These are phyloP conservation scores for Cryoendolithus antarcticus DNA, from an alignment of 2,329 filamentous ascomycete species.

Conservation along the genomic window DNA sequence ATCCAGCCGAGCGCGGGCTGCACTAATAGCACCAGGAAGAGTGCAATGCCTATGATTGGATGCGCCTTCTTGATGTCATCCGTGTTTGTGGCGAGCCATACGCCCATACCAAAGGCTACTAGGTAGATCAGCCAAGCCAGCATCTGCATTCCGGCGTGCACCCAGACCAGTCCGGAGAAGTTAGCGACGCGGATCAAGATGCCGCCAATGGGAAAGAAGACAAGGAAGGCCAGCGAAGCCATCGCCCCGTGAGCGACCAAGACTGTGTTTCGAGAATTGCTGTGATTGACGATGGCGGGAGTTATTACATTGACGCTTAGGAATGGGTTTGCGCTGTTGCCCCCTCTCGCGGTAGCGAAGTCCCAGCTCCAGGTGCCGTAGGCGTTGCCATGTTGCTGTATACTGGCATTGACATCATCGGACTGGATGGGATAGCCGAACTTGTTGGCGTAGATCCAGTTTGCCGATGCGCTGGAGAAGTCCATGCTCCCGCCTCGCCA, in stretches of 20 bases:
- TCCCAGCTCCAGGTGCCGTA: conserved; percentile 32
- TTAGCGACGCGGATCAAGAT: conserved; percentile 32
- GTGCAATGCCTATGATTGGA: conserved; percentile 42
- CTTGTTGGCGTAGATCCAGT: conserved; percentile 41
- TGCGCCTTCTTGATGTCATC: conserved; percentile 31
- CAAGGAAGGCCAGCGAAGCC: conserved; percentile 32
- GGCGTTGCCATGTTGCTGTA: conserved; percentile 32
- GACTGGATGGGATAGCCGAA: conserved; percentile 36
- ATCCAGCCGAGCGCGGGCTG: conserved; percentile 40
- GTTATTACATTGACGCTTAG: conserved; percentile 9
- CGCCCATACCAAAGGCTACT: conserved; percentile 38
- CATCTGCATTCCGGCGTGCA: conserved; percentile 36
- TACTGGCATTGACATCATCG: conserved; percentile 29
- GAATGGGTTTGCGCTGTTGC: conserved; percentile 34
- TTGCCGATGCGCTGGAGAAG: conserved; percentile 31
- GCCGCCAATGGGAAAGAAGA: conserved; percentile 33
- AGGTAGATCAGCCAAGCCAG: conserved; percentile 37
- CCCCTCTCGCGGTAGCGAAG: conserved; percentile 38
- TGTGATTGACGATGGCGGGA: too few species aligned
- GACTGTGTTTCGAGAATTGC: conserved; percentile 13
- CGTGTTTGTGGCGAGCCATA: conserved; percentile 34
- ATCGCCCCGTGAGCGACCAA: conserved; percentile 32
- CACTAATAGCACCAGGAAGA: conserved; percentile 40
- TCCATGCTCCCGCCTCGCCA: conserved; percentile 43
- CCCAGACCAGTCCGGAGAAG: conserved; percentile 31